Percentiles rank a stretch among this genome's conserved stretches.
Conservation (phyloP, 495 filamentous ascomycete species). For the Penicillium riverlandense region DNA sequence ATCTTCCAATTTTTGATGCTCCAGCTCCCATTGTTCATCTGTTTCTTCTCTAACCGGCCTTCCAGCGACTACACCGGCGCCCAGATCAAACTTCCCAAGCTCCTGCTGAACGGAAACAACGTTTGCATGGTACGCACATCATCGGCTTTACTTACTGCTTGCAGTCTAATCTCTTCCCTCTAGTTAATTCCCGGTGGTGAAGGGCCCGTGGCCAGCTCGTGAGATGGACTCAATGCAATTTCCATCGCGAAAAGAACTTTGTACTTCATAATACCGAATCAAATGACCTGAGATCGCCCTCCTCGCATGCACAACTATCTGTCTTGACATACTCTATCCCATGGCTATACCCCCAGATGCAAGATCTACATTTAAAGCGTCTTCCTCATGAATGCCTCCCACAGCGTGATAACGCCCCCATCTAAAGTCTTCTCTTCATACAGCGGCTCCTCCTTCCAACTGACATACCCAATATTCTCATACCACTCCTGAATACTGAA, state of each 20-base stretch:
- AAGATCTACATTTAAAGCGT: too few species aligned
- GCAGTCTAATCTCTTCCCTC: constrained; percentile 3
- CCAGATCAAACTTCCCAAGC: constrained; percentile 83
- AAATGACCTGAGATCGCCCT: constrained; percentile 11
- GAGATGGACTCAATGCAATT: constrained; percentile 7
- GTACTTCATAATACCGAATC: constrained; percentile 29
- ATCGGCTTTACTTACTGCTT: not conserved
- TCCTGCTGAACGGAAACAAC: constrained; percentile 96
- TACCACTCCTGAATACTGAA: constrained; percentile 27
- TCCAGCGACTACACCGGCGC: constrained; percentile 82
- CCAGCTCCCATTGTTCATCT: too few species aligned
- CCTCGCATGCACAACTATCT: too few species aligned
- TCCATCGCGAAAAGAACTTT: constrained; percentile 19
- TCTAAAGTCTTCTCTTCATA: constrained; percentile 9
- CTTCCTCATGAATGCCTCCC: constrained; percentile 22
- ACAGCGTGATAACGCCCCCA: constrained; percentile 5
- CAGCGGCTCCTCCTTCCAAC: constrained; percentile 20
- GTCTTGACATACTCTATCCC: too few species aligned
- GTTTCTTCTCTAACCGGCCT: not conserved
- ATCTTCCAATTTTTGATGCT: too few species aligned
- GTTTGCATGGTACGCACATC: constrained; percentile 81
- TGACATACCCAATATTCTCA: constrained; percentile 20
- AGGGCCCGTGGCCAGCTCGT: constrained; percentile 49
- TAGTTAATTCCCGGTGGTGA: constrained; percentile 87
- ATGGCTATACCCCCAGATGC: too few species aligned